Base-by-base conservation (phyloP, 768 basidiomycete species). In the Kwoniella sp. region DNA sequence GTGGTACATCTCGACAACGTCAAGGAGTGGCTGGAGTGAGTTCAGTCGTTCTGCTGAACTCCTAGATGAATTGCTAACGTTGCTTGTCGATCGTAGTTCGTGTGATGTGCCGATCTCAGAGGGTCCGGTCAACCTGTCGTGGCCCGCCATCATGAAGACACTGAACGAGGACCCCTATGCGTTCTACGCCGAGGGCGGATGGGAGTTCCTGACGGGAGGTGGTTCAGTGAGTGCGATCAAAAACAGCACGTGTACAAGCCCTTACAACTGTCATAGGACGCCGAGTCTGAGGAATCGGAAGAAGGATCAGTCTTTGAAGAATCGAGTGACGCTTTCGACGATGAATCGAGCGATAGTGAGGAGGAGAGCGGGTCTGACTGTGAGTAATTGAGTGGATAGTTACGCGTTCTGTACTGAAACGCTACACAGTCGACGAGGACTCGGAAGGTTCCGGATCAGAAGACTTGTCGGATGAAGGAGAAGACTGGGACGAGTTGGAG, bases 71-170 rank as follows among this genome's bases (percentile, higher is more conserved):
- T 93, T 50, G 95, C 96, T 70, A 90, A 96, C 53, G 84, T 91
- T 31, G 50, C 19, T 48, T n/a, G n/a, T n/a, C n/a, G n/a, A n/a
- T n/a, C n/a, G 11, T 58, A 96, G 92, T 69, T 96, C 92, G 5
- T 91, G 96, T 50, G 95, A 99, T 69, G 92, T 99, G 51, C 86
- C 95, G 7, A 81, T 95, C 77, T 87, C 87, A 39, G 93, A 96
- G 75, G 87, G 92, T 4, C 89, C 89, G 6, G 89, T 99, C 77
- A 98, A 98, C 75, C 78, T 96, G 76, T 93, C 95, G 68, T 99
- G 93, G 95, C 84, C 85, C 5, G 88, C 87, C 3, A 95, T 99
- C 73, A 96, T 99, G 90, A 98, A 96, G 76, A 92, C 89, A 32
- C 85, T 96, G 76, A 95, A 95, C 58, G 93, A 98, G 60, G 89